phyloP scores from a whole-genome alignment of 2,329 filamentous ascomycete genomes.

The Diplodia sapinea region DNA sequence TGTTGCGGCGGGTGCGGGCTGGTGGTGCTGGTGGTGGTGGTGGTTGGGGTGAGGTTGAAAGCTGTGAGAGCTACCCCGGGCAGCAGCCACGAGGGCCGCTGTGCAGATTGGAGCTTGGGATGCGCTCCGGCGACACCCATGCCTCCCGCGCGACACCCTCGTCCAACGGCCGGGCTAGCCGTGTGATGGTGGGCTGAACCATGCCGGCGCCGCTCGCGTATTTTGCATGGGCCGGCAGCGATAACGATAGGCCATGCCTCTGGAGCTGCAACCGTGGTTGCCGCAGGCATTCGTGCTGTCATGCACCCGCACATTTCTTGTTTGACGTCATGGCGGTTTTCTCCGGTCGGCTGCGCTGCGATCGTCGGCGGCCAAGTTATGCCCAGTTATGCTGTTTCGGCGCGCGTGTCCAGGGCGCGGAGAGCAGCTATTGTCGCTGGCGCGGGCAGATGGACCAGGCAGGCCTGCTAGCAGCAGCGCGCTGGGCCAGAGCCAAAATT shows the following conservation, averaged over 20 bases:
- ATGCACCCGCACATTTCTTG: conserved; percentile 28
- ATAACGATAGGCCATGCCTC: conserved; percentile 27
- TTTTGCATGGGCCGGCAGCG: conserved; percentile 16
- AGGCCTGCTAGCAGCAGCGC: conserved; percentile 25
- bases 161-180: conserved; percentile 28
- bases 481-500: conserved; percentile 28
- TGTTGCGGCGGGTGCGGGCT: neutral
- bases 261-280: conserved; percentile 17
- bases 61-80: conserved; percentile 18
- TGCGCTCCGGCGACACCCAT: conserved; percentile 21
- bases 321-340: conserved; percentile 26
- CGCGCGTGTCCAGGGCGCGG: neutral
- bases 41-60: conserved; percentile 19
- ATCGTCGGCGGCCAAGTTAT: conserved; percentile 19
- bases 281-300: conserved; percentile 21
- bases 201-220: conserved; percentile 25
- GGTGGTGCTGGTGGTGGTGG: neutral
- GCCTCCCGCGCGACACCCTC: conserved; percentile 30
- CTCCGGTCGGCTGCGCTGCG: conserved; percentile 25
- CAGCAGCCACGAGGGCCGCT: conserved; percentile 21
- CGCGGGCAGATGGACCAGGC: conserved; percentile 20
- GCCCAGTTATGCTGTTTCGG: conserved; percentile 16
- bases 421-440: conserved; percentile 1
- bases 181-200: conserved; percentile 16
- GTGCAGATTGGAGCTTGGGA: conserved; percentile 26